Base-by-base conservation (phyloP, 805 yeast species). In the Candida khao-thaluensis region DNA sequence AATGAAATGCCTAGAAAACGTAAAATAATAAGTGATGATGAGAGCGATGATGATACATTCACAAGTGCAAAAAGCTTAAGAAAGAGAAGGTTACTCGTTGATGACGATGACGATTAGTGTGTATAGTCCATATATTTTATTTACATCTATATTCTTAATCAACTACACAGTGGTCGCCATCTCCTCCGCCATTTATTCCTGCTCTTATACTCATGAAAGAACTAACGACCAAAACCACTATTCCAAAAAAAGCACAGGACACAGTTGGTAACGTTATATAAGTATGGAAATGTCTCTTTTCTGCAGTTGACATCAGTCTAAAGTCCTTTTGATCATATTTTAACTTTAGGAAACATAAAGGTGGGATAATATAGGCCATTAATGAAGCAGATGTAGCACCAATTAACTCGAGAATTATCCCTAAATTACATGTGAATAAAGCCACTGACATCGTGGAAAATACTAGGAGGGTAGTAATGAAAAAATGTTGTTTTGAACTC, bases 301-400 rank as follows among this genome's bases (percentile, higher is more conserved):
- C 64, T 1, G 54, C 38, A n/a, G 41, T 32, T 45, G 42, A 29
- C 18, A 43, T 17, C 8, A 24, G 15, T 41, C 42, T 30, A 66
- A 45, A 50, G 70, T 77, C 44, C 50, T 63, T 38, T 54, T 64
- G 47, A 26, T 57, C 60, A 67, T 65, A 41, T 0, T 88, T 76
- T 51, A 90, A 72, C 45, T 82, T 79, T 44, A 88, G 59, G 51
- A 74, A 85, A 51, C 96, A 90, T 57, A 82, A 57, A 3, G 96
- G 96, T 0, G 98, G 98, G 12, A 90, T 64, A 16, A 90, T 87
- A 56, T 86, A 90, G 0, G 98, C 97, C 83, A 91, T 82, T 26
- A 85, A 68, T 14, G 95, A 87, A 0, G 97, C 97, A 0, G 95
- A 84, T 0, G 95, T 84, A 0, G 96, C 90, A 2, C 98, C 98